Base-by-base conservation (phyloP, 2,329 filamentous ascomycete genomes). In the Stagonosporopsis rhizophila region DNA sequence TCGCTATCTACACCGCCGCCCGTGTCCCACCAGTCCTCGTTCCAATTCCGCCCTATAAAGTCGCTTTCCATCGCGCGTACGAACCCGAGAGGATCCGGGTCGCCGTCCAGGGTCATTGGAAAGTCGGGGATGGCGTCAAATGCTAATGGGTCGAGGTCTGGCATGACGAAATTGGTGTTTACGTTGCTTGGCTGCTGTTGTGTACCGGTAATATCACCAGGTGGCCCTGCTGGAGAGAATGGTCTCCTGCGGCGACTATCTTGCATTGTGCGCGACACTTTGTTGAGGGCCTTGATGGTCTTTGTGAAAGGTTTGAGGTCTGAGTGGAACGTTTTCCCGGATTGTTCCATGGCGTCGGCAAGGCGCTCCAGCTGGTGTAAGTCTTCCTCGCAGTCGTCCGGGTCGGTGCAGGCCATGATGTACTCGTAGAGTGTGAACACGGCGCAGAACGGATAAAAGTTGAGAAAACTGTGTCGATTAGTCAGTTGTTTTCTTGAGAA, bases 51-150 rank as follows among this genome's bases (percentile, higher is more conserved):
- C 9, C 58, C 58, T n/a, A 69, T 62, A 28, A 72, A 65, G 23
- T 72, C 69, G n/a, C 56, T 71, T 34, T 73, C 70, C 27, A 73
- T 41, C 1, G 69, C 69, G 6, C 70, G 48, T 2, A 73, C 65
- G 19, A 69, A 68, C 2, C 59, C 64, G 4, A 66, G 52, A 6
- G 69, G 64, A 41, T 71, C 62, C n/a, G 65, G 59, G 15, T 61
- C 61, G 14, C 61, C 67, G 7, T 66, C 63, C 27, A 60, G 34
- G 3, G 56, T 63, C 38, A 59, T 48, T 6, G 60, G 44, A 9
- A 67, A 63, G 17, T 68, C 68, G 1, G 61, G 60, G 8, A 64
- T 56, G 2, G 58, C 53, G 6, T 62, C 48, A 8, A 71, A 64
- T 3, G 52, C 52, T 2, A 66, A 54, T 35, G 53, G 50, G 9